Base-by-base conservation (phyloP, 2,329 filamentous ascomycete genomes). In the Teratosphaeria destructans region DNA sequence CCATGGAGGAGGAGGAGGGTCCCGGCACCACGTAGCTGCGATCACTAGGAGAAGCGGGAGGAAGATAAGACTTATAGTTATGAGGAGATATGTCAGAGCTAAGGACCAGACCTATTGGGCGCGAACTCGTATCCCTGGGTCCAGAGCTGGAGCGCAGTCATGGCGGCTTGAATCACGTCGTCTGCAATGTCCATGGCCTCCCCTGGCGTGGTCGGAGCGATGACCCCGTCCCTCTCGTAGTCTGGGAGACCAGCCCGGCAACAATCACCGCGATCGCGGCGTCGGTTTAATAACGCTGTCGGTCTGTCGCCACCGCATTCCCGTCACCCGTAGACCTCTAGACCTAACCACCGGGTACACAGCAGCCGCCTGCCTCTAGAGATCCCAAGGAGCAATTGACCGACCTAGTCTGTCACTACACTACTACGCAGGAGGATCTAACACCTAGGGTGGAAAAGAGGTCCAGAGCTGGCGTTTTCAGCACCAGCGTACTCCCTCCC, bases 21-120 rank as follows among this genome's bases (percentile, higher is more conserved):
- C 70, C 65, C 72, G 75, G 7, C 73, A 71, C 5, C 75, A 67
- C 0, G 74, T 74, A 16, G 68, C 67, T 35, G 74, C 72, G 14
- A 76, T 69, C 0, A 67, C 71, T 1, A 72, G 72, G 19, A 63
- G 66, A 73, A 74, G 54, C 71, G 63, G 29, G 54, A 60, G 52
- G 62, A 63, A 2, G 59, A 60, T 27, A 60, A 60, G 57, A 8
- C 62, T 59, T 43, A 59, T 63, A 54, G 61, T 63, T 3, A 60
- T 61, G 4, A 62, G 60, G 37, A 64, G 61, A 59, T 56, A 43
- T n/a, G 55, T 27, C 19, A 35, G 16, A 8, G 60, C 65, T 19
- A 64, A 54, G 43, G 62, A 43, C 60, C 57, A 64, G 60, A 65
- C 61, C 56, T 62, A n/a, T 63, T 53, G 55, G 56, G 47, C 3